A percentile compares a stretch with the other conserved stretches of the same genome.
Evolutionary conservation across 768 basidiomycete species (phyloP).

Genomic region (Phylloporus sp.): DNA sequence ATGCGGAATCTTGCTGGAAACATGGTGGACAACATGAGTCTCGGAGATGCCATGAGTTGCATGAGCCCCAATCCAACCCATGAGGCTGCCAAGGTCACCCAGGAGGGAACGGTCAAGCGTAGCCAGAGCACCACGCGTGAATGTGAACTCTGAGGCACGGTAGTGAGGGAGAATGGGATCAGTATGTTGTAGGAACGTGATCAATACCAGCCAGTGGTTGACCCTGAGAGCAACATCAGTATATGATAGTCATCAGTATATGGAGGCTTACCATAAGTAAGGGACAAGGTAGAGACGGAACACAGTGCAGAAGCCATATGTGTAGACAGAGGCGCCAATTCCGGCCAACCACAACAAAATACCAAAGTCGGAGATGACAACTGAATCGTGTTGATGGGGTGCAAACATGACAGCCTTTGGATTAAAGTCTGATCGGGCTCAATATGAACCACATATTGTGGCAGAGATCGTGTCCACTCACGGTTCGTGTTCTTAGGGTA

Average conservation of each 20-base stretch:
- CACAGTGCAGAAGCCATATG: conserved; percentile 66
- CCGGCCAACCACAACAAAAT: conserved; percentile 67
- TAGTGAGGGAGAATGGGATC: conserved; percentile 95
- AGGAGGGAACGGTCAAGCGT: conserved; percentile 85
- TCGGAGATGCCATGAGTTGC: conserved; percentile 92
- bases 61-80: conserved; percentile 82
- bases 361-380: conserved; percentile 82
- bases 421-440: conserved; percentile 56
- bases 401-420: conserved; percentile 78
- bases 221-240: conserved; percentile 41
- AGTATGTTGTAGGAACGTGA: conserved; percentile 98
- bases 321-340: conserved; percentile 51
- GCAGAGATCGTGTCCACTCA: conserved; percentile 35
- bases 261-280: conserved; percentile 65
- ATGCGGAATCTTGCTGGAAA: conserved; percentile 94
- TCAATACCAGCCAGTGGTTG: conserved; percentile 93
- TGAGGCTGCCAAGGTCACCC: conserved; percentile 71
- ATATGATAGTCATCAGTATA: not conserved
- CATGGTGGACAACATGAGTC: conserved; percentile 90
- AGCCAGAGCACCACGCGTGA: conserved; percentile 87
- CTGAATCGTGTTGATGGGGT: conserved; percentile 71
- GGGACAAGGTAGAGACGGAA: conserved; percentile 81
- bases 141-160: conserved; percentile 84
- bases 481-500: conserved; percentile 82
- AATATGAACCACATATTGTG: not conserved